Evolutionary conservation across 805 yeast genomes (phyloP).

Genomic region (Cyberlindnera euphorbiiphila): DNA sequence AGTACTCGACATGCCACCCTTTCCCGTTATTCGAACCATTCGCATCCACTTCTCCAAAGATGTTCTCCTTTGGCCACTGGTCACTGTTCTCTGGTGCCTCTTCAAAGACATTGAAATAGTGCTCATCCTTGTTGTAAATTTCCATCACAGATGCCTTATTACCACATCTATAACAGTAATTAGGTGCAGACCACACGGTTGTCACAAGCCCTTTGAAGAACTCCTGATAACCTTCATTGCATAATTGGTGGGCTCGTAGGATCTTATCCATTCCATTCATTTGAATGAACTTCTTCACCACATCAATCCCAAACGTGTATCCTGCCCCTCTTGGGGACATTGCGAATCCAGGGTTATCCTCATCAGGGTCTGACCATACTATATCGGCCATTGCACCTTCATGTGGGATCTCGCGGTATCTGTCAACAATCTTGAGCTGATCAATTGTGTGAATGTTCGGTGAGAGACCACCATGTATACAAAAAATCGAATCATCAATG

Average conservation of each 20-base stretch:
- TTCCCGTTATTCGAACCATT: slow-evolving; percentile 7
- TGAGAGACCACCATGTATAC: slow-evolving; percentile 95
- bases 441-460: slow-evolving; percentile 94
- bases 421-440: slow-evolving; percentile 83
- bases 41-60: slow-evolving; percentile 14
- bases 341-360: slow-evolving; percentile 70
- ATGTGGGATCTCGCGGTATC: slow-evolving; percentile 94
- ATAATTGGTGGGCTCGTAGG: slow-evolving; percentile 91
- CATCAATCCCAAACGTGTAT: slow-evolving; percentile 88
- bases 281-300: slow-evolving; percentile 79
- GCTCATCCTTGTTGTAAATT: slow-evolving; percentile 62
- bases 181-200: slow-evolving; percentile 99
- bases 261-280: slow-evolving; percentile 77
- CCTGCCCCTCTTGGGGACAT: slow-evolving; percentile 97
- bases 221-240: slow-evolving; percentile 93
- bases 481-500: slow-evolving; percentile 84
- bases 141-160: slow-evolving; percentile 97
- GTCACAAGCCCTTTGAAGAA: slow-evolving; percentile 87
- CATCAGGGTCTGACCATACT: slow-evolving; percentile 98
- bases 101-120: slow-evolving; percentile 86
- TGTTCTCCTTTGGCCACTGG: slow-evolving; percentile 29
- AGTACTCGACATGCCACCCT: slow-evolving; percentile 48
- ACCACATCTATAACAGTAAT: slow-evolving; percentile 95
- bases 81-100: slow-evolving; percentile 92
- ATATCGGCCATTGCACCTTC: slow-evolving; percentile 99